phyloP scores from a whole-genome alignment of 2,329 filamentous ascomycete genomes.

The Hansfordia pulvinata region DNA sequence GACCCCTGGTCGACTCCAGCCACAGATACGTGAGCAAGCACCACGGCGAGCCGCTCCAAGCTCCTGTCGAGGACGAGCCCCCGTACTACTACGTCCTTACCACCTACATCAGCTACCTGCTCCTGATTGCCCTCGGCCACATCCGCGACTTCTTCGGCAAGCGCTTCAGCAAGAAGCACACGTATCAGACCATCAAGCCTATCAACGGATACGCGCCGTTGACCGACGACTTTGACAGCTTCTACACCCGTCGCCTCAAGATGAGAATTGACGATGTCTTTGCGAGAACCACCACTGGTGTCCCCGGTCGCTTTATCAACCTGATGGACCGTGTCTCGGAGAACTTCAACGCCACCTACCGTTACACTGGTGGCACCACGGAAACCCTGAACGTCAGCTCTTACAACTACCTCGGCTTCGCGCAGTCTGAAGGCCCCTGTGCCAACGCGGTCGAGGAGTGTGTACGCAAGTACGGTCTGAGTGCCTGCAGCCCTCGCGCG shows the following conservation, averaged over 20 bases:
- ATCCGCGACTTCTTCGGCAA: constrained; percentile 97
- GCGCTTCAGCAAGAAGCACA: constrained; percentile 71
- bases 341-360: constrained; percentile 84
- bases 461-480: constrained; percentile 75
- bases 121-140: constrained; percentile 90
- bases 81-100: constrained; percentile 95
- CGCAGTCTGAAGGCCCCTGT: constrained; percentile 92
- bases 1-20: constrained; percentile 62
- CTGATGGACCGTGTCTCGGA: constrained; percentile 81
- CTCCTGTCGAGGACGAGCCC: constrained; percentile 86
- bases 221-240: constrained; percentile 98
- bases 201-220: constrained; percentile 86
- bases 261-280: constrained; percentile 95
- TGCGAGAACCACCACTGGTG: constrained; percentile 79
- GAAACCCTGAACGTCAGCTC: constrained; percentile 98
- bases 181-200: constrained; percentile 69
- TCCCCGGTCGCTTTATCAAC: constrained; percentile 88
- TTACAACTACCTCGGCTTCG: constrained; percentile 98
- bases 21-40: constrained; percentile 88
- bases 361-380: constrained; percentile 77
- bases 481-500: constrained; percentile 64
- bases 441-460: constrained; percentile 83
- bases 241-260: constrained; percentile 88
- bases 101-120: constrained; percentile 95
- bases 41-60: constrained; percentile 63